Evolutionary conservation across 2,329 filamentous ascomycete genomes (phyloP).

Genomic region (Cryphonectria naterciae): DNA sequence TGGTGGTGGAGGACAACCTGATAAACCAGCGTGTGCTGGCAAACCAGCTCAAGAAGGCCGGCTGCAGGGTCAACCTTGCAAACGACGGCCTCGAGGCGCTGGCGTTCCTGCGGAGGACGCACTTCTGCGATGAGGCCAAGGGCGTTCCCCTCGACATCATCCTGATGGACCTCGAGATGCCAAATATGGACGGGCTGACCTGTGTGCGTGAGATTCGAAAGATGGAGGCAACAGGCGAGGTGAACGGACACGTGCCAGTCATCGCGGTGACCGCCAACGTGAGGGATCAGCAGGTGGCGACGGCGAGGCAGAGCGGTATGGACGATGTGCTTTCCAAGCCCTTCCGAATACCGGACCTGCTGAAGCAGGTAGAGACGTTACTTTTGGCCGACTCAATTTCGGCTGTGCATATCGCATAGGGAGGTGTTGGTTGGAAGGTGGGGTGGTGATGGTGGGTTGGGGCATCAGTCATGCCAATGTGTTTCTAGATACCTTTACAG

Average conservation of each 20-base stretch:
- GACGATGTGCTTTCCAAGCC: constrained; percentile 63
- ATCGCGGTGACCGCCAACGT: constrained; percentile 54
- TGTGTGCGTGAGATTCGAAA: constrained; percentile 46
- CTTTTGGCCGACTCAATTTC: constrained; percentile 24
- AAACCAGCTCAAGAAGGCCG: constrained; percentile 65
- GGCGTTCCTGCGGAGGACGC: constrained; percentile 42
- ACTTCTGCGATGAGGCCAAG: constrained; percentile 32
- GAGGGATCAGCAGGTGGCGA: constrained; percentile 44
- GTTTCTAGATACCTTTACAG: constrained; percentile 1
- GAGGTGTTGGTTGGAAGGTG: background rate
- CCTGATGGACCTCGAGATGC: constrained; percentile 55
- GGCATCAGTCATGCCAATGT: background rate
- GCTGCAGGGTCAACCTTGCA: constrained; percentile 62
- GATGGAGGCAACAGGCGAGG: constrained; percentile 40
- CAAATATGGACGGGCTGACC: constrained; percentile 52
- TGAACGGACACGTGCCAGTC: constrained; percentile 44
- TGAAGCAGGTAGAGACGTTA: constrained; percentile 44
- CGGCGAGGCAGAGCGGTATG: constrained; percentile 44
- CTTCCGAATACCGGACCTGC: constrained; percentile 53
- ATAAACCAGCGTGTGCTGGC: constrained; percentile 71
- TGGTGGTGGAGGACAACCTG: constrained; percentile 69
- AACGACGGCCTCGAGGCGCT: constrained; percentile 65
- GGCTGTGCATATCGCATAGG: constrained; percentile 16
- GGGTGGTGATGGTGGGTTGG: background rate
- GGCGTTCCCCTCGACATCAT: constrained; percentile 43